phyloP scores from a whole-genome alignment of 345 rosid genomes.

The Eucalyptus coolabah region DNA sequence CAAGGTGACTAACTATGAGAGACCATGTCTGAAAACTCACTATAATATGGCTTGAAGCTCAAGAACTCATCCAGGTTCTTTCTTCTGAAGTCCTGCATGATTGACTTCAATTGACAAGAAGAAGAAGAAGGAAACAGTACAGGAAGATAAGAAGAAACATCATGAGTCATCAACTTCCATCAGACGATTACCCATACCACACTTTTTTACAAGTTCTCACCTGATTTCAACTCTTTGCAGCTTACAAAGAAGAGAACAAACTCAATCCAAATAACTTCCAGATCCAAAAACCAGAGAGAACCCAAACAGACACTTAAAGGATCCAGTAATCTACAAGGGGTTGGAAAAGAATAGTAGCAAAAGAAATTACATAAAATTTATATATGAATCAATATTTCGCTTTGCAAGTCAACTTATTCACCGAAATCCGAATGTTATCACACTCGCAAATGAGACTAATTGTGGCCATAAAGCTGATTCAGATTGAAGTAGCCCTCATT shows the following conservation, averaged over 20 bases:
- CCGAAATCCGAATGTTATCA: background rate
- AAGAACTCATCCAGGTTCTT: background rate
- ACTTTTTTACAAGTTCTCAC: background rate
- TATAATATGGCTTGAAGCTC: background rate
- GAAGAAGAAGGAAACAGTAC: background rate
- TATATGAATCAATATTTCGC: background rate
- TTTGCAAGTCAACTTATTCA: background rate
- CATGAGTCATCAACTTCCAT: background rate
- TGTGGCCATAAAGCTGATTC: background rate
- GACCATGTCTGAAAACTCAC: background rate
- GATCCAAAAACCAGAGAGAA: background rate
- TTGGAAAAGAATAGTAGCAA: background rate
- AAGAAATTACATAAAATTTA: background rate
- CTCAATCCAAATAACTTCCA: background rate
- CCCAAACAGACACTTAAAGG: background rate
- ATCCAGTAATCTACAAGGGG: background rate
- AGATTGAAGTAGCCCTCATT: background rate
- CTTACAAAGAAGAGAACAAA: background rate
- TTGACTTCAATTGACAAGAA: background rate
- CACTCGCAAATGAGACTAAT: background rate
- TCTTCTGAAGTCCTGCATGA: background rate
- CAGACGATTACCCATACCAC: background rate
- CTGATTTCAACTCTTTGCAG: background rate
- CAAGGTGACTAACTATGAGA: background rate
- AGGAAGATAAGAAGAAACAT: background rate